Evolutionary conservation across 2,329 filamentous ascomycete species (phyloP).

Genomic region (Microascus cirrosus): DNA sequence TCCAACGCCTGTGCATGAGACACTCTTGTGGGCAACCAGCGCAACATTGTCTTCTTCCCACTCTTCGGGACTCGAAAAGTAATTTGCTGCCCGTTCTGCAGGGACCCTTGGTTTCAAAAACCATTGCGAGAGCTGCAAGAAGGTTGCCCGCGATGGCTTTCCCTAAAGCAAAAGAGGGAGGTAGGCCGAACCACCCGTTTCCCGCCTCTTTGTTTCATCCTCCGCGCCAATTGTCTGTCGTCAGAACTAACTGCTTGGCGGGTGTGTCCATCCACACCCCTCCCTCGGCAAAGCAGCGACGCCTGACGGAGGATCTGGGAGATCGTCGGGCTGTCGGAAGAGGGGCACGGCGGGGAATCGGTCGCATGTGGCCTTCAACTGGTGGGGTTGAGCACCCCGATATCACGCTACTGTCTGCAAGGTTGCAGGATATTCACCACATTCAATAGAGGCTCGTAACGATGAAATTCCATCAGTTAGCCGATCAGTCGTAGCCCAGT

Average conservation of each 20-base stretch:
- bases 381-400: background rate
- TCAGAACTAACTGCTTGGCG: background rate
- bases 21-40: background rate
- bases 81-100: background rate
- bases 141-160: background rate
- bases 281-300: background rate
- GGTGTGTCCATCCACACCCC: background rate
- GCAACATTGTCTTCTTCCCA: background rate
- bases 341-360: background rate
- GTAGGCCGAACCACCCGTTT: background rate
- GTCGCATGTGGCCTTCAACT: background rate
- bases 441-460: background rate
- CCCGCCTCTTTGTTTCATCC: background rate
- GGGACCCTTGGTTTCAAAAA: background rate
- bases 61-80: background rate
- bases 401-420: background rate
- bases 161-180: no score
- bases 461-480: background rate
- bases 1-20: background rate
- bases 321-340: background rate
- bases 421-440: background rate
- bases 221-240: background rate
- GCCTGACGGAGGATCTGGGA: background rate
- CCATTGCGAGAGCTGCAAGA: background rate
- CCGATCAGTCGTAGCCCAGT: background rate